phyloP scores from a whole-genome alignment of 352 stramenopile genomes.

The Globisporangium canariense region DNA sequence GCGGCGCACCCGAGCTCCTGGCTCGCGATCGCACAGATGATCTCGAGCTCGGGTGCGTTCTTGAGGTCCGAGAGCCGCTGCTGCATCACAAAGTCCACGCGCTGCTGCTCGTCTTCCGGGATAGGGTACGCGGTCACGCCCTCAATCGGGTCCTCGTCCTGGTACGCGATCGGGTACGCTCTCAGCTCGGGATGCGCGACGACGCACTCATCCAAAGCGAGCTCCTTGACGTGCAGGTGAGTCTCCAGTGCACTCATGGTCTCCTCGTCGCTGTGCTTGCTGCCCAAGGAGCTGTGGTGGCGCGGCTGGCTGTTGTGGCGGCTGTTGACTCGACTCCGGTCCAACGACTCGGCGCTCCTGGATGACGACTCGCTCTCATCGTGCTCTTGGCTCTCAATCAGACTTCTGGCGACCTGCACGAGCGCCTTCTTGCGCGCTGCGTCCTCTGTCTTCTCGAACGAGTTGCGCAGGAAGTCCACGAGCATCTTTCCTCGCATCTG shows the following conservation, averaged over 20 bases:
- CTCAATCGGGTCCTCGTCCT: constrained; percentile 12
- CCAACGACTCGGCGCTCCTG: background rate
- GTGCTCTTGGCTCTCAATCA: constrained; percentile 31
- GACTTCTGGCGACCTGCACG: constrained; percentile 52
- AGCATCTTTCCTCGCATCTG: constrained; percentile 21
- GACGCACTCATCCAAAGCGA: constrained; percentile 24
- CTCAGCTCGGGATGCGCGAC: constrained; percentile 27
- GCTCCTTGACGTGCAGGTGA: constrained; percentile 17
- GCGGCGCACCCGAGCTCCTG: constrained; percentile 37
- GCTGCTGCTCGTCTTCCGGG: constrained; percentile 32
- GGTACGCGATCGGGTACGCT: constrained; percentile 34
- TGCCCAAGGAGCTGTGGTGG: constrained; percentile 9
- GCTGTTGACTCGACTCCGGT: background rate
- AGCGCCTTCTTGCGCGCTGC: constrained; percentile 21
- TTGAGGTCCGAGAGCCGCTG: constrained; percentile 24
- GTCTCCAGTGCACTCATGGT: constrained; percentile 20
- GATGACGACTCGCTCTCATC: constrained; percentile 21
- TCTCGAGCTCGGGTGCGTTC: constrained; percentile 42
- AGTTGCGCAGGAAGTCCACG: constrained; percentile 36
- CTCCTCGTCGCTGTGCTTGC: background rate
- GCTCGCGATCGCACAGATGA: constrained; percentile 45
- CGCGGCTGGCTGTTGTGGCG: background rate
- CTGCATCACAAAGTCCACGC: constrained; percentile 26
- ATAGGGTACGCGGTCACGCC: constrained; percentile 22
- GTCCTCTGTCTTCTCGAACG: constrained; percentile 28